These are phyloP conservation scores for Neotropicomus parvogracilis DNA, from an alignment of 1,284 basidiomycete species.

Conservation along the genomic window DNA sequence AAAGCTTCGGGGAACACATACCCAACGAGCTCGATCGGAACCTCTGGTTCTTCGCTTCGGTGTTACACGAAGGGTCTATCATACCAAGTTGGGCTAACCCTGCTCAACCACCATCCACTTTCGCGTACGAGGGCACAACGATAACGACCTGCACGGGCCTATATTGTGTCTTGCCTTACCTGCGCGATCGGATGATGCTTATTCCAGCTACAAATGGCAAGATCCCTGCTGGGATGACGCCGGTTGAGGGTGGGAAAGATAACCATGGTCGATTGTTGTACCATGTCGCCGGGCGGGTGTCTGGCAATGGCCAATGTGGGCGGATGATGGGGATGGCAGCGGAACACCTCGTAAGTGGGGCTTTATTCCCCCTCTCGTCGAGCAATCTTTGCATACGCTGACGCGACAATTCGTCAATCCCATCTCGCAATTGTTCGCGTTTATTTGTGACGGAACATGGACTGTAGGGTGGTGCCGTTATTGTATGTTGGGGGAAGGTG, in stretches of 20 bases:
- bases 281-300: constrained; percentile 1
- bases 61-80: constrained; percentile 4
- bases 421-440: no score
- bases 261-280: background rate
- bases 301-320: no score
- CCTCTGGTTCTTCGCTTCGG: constrained; percentile 5
- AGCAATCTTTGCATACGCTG: no score
- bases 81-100: background rate
- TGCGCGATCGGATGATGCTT: constrained; percentile 3
- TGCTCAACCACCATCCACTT: background rate
- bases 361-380: background rate
- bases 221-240: background rate
- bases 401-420: background rate
- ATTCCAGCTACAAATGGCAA: background rate
- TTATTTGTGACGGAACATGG: background rate
- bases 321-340: constrained; percentile 7
- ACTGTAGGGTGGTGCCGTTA: background rate
- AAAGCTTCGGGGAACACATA: background rate
- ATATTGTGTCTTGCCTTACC: constrained; percentile 4
- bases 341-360: constrained; percentile 2
- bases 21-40: background rate
- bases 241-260: constrained; percentile 6
- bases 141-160: background rate
- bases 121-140: background rate
- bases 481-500: background rate